Evolutionary conservation across 768 basidiomycete genomes (phyloP).

Genomic region (Neoboletus magnificus): DNA sequence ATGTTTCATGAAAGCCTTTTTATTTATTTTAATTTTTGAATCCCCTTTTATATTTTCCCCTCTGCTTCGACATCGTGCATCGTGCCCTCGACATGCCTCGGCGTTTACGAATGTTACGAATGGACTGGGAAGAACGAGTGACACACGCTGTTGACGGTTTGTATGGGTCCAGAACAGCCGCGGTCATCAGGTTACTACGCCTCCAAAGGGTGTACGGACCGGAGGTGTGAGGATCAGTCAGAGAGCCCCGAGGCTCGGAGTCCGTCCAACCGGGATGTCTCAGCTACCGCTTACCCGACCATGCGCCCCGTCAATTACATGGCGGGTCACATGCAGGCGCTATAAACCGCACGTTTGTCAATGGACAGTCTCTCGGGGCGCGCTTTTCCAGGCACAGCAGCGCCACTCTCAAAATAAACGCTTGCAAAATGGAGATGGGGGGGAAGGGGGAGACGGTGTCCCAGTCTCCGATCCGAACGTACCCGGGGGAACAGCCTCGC

Average conservation of each 20-base stretch:
- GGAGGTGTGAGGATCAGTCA: not conserved
- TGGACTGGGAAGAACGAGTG: not conserved
- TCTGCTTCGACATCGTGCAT: not conserved
- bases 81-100: not conserved
- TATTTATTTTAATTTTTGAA: not conserved
- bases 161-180: not conserved
- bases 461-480: not conserved
- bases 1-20: not conserved
- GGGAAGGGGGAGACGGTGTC: not conserved
- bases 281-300: not conserved
- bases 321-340: not conserved
- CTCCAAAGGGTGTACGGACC: not conserved
- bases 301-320: not conserved
- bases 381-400: not conserved
- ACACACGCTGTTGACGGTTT: not conserved
- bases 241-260: not conserved
- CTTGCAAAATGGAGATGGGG: not conserved
- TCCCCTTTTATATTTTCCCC: not conserved
- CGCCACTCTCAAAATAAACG: not conserved
- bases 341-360: not conserved
- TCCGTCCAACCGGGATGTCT: not conserved
- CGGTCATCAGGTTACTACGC: not conserved
- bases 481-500: not conserved
- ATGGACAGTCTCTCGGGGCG: not conserved
- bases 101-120: not conserved